Base-by-base conservation (phyloP, 345 rosid species). In the Brassica juncea region DNA sequence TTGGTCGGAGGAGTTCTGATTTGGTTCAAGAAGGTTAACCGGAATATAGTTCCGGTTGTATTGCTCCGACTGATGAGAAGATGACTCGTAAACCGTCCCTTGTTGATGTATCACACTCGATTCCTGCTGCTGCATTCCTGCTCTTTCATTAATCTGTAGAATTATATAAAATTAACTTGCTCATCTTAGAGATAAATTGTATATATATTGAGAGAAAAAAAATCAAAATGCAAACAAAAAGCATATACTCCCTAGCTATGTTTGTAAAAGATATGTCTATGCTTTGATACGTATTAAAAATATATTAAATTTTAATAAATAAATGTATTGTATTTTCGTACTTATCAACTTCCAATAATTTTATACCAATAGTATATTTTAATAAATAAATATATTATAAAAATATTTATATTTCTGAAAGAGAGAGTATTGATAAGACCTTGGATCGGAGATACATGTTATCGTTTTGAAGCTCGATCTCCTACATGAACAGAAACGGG, bases 391-490 rank as follows among this genome's bases (percentile, higher is more conserved):
- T 27, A 0, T 27, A 19, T 19, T 19, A 19, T 19, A 19, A 19
- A 19, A 19, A 19, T 19, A 19, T 19, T 19, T 19, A 19, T 19
- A 19, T 19, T 19, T 19, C 21, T 19, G 21, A 19, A 19, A 19
- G 21, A 19, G 21, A 19, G 21, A 19, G 21, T 19, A 27, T 27
- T 27, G 8, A n/a, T 14, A 42, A 68, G 73, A 91, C 98, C 93
- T 88, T 90, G 52, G 93, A 87, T 64, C 93, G 84, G 35, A 91
- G 88, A 77, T 82, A 89, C 89, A 86, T 73, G 84, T 89, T 93
- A 70, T 93, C 90, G 74, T 89, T 93, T 71, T 91, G 97, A 78
- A 93, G 89, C 85, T 91, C 93, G 28, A 88, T 85, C 84, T 88
- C 98, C 98, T 93, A 86, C 72, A 65, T 25, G 23, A 72, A 49